These are phyloP conservation scores for Claviceps spartinae DNA, from an alignment of 2,329 filamentous ascomycete species.

Conservation along the genomic window DNA sequence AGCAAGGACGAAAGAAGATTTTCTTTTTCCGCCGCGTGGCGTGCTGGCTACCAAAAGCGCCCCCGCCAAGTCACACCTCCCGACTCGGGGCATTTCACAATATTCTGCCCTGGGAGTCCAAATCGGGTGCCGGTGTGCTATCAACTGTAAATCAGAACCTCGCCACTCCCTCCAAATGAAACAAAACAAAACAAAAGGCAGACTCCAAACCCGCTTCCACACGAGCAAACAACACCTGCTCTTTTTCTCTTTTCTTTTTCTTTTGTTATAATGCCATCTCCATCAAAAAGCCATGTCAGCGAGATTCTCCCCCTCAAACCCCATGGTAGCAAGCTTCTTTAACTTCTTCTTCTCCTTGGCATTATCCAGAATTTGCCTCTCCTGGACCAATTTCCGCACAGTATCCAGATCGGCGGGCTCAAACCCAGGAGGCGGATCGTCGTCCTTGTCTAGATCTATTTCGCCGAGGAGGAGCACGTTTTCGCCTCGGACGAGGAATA, in stretches of 20 bases:
- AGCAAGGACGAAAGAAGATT: background rate
- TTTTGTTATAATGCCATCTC: too few relatives aligned
- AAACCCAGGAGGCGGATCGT: slow-evolving; percentile 67
- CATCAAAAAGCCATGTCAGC: slow-evolving; percentile 55
- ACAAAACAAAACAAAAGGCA: background rate
- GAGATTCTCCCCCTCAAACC: slow-evolving; percentile 77
- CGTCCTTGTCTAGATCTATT: slow-evolving; percentile 93
- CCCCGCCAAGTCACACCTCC: background rate
- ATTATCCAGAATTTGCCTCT: slow-evolving; percentile 56
- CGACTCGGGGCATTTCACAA: slow-evolving; percentile 43
- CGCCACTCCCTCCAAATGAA: background rate
- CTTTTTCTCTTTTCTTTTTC: too few relatives aligned
- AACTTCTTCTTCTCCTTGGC: slow-evolving; percentile 57
- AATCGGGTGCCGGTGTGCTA: background rate
- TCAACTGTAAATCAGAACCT: background rate
- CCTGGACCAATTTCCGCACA: slow-evolving; percentile 60
- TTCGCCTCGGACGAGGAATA: slow-evolving; percentile 88
- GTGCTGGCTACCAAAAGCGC: background rate
- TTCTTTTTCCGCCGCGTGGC: background rate
- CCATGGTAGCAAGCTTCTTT: slow-evolving; percentile 59
- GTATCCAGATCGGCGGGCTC: slow-evolving; percentile 50
- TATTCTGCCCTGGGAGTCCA: slow-evolving; percentile 36
- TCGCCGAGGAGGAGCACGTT: slow-evolving; percentile 94
- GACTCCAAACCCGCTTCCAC: background rate
- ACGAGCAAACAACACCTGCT: background rate